Conservation (phyloP, 2,329 filamentous ascomycete species). For the Aureobasidium sp. region DNA sequence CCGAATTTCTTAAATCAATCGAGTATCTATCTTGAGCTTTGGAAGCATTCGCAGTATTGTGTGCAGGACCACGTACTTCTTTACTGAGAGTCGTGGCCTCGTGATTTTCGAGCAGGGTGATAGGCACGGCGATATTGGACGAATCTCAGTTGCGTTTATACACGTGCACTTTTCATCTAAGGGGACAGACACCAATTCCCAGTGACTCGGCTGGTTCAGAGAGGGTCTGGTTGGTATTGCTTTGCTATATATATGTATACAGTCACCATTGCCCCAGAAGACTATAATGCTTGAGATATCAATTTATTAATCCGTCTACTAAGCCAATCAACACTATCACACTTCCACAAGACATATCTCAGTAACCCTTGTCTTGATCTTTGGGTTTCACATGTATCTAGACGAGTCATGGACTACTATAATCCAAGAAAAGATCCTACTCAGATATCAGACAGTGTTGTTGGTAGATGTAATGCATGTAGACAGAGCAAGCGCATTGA, state of each 20-base stretch:
- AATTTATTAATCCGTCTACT: no score
- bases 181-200: not conserved
- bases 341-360: no score
- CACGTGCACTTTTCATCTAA: not conserved
- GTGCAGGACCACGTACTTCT: not conserved
- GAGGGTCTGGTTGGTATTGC: no score
- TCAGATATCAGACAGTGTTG: not conserved
- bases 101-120: not conserved
- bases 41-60: not conserved
- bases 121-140: not conserved
- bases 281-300: no score
- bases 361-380: not conserved
- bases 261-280: no score
- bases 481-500: not conserved
- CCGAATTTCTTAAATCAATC: not conserved
- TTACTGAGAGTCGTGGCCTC: no score
- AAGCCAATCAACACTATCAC: no score
- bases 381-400: not conserved
- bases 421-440: not conserved
- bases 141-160: not conserved
- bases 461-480: not conserved
- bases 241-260: no score
- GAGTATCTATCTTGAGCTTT: not conserved
- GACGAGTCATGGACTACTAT: not conserved
- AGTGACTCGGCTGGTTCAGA: not conserved